Evolutionary conservation across 805 yeast species (phyloP), one percentile per base, ranked within the genome.

Genomic region (Torulaspora indica): DNA sequence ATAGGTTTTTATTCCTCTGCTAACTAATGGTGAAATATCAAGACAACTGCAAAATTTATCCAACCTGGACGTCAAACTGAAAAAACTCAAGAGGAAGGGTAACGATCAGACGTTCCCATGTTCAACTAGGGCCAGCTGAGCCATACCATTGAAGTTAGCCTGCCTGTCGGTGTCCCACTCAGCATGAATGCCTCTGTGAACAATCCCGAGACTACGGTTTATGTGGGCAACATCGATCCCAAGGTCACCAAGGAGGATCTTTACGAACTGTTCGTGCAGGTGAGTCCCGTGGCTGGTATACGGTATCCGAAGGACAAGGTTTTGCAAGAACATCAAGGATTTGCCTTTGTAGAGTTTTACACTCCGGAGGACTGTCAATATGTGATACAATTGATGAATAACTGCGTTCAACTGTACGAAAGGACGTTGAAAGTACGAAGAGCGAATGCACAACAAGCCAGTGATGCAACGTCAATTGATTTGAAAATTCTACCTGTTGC

Each of bases 261-360:
- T 23, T 86, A 82, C 57, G 98, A 93, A 62, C 73, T 93, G 15
- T 81, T 89, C 61, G 63, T 85, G 5, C 98, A 93, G 62, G 81
- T 87, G 33, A 89, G 91, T 0, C 95, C 96, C 0, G 75, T 91
- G 2, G 70, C 69, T 31, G 71, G 76, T 24, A 74, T 93, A 4
- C 75, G 82, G 48, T 70, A 93, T 51, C 97, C 97, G 5, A 81
- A 79, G 56, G 96, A 89, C 58, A 74, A 87, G 49, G 71, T 89
- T 3, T 65, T 78, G 23, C 77, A 77, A 47, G 69, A 75, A 1
- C 89, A 85, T 56, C 95, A 84, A 56, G 97, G 97, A 4, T 91
- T 72, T 67, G 97, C 95, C 8, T 91, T 93, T 66, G 83, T 85
- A 1, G 93, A 86, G 58, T 82, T 85, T 56, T 64, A 69, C 40